Evolutionary conservation across 495 filamentous ascomycete genomes (phyloP), one percentile per base, ranked within the genome.

Genomic region (Trichocladium antarcticum): DNA sequence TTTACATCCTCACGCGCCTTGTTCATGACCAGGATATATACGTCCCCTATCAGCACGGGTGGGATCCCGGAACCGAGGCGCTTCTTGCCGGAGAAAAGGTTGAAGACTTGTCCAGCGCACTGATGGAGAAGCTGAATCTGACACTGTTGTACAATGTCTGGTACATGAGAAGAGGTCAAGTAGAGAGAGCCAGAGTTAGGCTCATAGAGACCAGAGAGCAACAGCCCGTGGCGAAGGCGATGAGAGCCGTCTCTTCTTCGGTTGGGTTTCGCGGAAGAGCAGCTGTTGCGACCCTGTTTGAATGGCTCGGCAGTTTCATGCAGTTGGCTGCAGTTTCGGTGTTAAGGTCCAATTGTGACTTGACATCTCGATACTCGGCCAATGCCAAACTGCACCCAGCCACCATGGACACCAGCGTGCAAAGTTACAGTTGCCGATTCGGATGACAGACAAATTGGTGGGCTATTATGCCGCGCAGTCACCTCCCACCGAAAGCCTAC

Each of bases 21-120:
- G 12, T 35, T 35, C 17, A 27, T 64, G 24, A 57, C 53, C 47
- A 64, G 61, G 34, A 51, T 53, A 7, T 63, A 58, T 11, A 61
- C n/a, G n/a, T 19, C 36, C 12, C 42, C 49, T 49, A 20, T 52
- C 49, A 5, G 21, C 15, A 0, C n/a, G 22, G 0, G 49, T 56
- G 5, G 52, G 45, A 1, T 48, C 37, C 6, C 49, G 54, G 0
- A 51, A 37, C 24, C 42, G 0, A 55, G 15, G 0, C 42, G 21
- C 41, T 28, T 29, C 1, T 50, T 44, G 2, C 16, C 24, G 0
- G 32, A 21, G 22, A 71, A 37, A 9, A 69, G 51, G 45, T 67
- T 54, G 28, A 55, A 28, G 47, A 67, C 45, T 74, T 68, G 38
- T 71, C 67, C 1, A 73, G 52, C 0, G 64, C 65, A 49, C 51